These are phyloP conservation scores for Aspergillus caelatus DNA, from an alignment of 2,329 filamentous ascomycete species.

Conservation along the genomic window DNA sequence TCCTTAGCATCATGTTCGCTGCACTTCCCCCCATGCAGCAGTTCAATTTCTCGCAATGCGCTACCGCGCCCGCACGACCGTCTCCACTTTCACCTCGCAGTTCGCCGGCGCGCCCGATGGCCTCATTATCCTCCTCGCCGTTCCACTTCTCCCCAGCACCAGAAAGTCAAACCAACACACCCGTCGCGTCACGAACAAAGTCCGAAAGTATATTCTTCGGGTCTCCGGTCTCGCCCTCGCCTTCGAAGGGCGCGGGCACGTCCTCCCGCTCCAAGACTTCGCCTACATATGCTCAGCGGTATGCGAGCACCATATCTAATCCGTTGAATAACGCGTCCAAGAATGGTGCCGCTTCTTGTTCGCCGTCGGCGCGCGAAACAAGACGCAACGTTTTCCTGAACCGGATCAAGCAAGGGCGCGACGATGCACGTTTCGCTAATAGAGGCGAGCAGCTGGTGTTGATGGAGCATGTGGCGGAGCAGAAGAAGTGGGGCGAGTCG, in stretches of 20 bases:
- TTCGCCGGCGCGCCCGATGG: neutral
- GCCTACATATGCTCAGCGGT: conserved; percentile 40
- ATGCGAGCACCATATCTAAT: conserved; percentile 36
- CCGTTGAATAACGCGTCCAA: conserved; percentile 31
- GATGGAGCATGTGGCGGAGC: conserved; percentile 45
- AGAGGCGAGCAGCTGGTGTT: conserved; percentile 47
- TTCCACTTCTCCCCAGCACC: neutral
- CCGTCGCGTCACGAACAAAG: neutral
- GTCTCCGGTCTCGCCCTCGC: neutral
- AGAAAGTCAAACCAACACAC: neutral
- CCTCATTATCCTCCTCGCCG: neutral
- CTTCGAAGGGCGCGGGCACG: neutral
- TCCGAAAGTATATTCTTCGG: neutral
- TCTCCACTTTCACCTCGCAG: conserved; percentile 28
- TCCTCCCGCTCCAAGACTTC: conserved; percentile 20
- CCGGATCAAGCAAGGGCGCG: conserved; percentile 43
- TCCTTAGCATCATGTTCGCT: conserved; percentile 30
- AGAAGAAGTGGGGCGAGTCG: conserved; percentile 41
- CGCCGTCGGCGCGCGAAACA: conserved; percentile 34
- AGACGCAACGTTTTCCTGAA: conserved; percentile 46
- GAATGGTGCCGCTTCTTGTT: conserved; percentile 19
- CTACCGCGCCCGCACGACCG: conserved; percentile 26
- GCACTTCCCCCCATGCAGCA: conserved; percentile 24
- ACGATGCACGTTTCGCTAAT: conserved; percentile 40
- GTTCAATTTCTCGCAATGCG: conserved; percentile 20